phyloP scores from a whole-genome alignment of 2,329 filamentous ascomycete genomes.

The Aspergillus terreus region DNA sequence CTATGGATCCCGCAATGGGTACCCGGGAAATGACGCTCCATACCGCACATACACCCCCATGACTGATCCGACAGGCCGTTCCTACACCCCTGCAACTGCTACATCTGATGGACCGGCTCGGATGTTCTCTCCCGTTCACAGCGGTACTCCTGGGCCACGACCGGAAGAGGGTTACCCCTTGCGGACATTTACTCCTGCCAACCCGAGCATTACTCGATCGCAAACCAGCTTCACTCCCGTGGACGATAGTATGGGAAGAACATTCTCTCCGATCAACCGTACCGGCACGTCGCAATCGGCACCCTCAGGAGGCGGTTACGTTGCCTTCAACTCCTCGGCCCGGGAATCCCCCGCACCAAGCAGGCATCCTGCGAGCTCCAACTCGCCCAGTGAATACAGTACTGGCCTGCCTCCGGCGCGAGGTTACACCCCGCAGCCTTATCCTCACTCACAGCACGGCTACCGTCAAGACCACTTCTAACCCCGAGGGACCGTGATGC shows the following conservation, averaged over 20 bases:
- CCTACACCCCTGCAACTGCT: conserved; percentile 13
- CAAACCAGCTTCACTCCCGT: conserved; percentile 15
- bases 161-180: conserved; percentile 12
- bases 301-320: conserved; percentile 14
- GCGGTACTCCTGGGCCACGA: conserved; percentile 5
- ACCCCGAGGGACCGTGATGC: not conserved
- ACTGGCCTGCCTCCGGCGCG: conserved; percentile 16
- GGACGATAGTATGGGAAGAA: conserved; percentile 12
- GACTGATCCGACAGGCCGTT: conserved; percentile 18
- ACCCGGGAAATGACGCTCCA: conserved; percentile 6
- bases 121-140: conserved; percentile 10
- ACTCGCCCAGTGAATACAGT: conserved; percentile 16
- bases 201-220: conserved; percentile 6
- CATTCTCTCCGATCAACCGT: conserved; percentile 13
- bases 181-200: conserved; percentile 16
- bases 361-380: not conserved
- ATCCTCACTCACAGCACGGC: conserved; percentile 8
- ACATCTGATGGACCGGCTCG: conserved; percentile 6
- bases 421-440: conserved; percentile 18
- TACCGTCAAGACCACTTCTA: conserved; percentile 9
- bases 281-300: conserved; percentile 6
- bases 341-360: conserved; percentile 2
- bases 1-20: conserved; percentile 5
- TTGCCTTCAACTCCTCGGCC: conserved; percentile 19
- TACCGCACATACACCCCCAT: conserved; percentile 20